Conservation (phyloP, 2,329 filamentous ascomycete species). For the Colletotrichum camelliae region DNA sequence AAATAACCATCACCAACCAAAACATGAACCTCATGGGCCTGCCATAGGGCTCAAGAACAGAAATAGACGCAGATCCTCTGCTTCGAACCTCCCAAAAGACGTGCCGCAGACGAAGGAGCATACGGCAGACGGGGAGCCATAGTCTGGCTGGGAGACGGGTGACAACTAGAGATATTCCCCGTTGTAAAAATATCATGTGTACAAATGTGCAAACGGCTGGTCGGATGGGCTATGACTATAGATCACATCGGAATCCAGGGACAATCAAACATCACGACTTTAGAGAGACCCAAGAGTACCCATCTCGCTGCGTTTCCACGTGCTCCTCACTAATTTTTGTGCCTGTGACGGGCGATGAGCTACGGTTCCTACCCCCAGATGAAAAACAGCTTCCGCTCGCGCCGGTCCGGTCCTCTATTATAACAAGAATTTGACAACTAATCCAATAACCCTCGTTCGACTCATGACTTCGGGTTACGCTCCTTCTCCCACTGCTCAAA, state of each 20-base stretch:
- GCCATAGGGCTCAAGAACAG: background rate
- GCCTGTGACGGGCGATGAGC: background rate
- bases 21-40: background rate
- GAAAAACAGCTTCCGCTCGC: background rate
- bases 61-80: background rate
- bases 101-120: background rate
- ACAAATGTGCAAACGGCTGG: slow-evolving; percentile 11
- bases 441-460: too few species aligned
- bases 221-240: slow-evolving; percentile 6
- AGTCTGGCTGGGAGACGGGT: background rate
- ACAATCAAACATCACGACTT: slow-evolving; percentile 5
- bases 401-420: background rate
- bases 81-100: background rate
- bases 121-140: background rate
- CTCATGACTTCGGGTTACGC: slow-evolving; percentile 37
- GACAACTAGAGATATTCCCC: background rate
- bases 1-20: slow-evolving; percentile 22
- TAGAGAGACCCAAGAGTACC: background rate
- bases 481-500: slow-evolving; percentile 62
- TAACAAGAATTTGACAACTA: background rate
- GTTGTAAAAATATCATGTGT: slow-evolving; percentile 20
- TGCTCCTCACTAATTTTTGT: background rate
- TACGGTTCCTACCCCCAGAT: background rate
- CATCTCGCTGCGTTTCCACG: background rate
- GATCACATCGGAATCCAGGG: background rate